Percentiles rank a stretch among this genome's conserved stretches.
phyloP scores from a whole-genome alignment of 352 stramenopile species.

The Globisporangium parvum region DNA sequence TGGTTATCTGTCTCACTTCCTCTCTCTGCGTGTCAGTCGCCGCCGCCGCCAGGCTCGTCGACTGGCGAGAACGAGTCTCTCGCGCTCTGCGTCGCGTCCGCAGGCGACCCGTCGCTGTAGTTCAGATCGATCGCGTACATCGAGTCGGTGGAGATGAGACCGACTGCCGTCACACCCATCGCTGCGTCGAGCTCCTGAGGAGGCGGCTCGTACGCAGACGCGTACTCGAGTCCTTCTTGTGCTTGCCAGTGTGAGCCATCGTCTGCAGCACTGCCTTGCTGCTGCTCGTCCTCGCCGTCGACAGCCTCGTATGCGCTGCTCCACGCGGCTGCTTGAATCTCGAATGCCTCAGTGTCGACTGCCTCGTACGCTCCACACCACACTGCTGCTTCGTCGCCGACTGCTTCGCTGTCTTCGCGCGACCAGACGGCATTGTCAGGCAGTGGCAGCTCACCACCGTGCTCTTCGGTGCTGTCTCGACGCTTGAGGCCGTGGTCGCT shows the following conservation, averaged over 20 bases:
- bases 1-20: not conserved
- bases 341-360: too few relatives aligned
- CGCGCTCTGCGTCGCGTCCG: not conserved
- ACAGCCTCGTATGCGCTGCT: not conserved
- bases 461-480: not conserved
- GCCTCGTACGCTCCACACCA: too few relatives aligned
- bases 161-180: not conserved
- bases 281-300: not conserved
- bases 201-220: not conserved
- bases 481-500: not conserved
- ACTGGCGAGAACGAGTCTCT: slow-evolving; percentile 9
- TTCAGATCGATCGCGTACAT: slow-evolving; percentile 49
- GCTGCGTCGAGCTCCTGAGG: not conserved
- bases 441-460: too few relatives aligned
- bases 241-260: not conserved
- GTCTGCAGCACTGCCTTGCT: not conserved
- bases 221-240: not conserved
- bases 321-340: too few relatives aligned
- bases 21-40: not conserved
- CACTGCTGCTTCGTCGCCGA: not conserved
- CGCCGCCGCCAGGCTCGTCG: not conserved
- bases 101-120: slow-evolving; percentile 11
- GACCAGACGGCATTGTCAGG: too few relatives aligned
- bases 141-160: slow-evolving; percentile 42
- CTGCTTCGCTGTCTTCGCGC: not conserved